Conservation (phyloP, 1,284 basidiomycete species). For the Puccinia coronata region DNA sequence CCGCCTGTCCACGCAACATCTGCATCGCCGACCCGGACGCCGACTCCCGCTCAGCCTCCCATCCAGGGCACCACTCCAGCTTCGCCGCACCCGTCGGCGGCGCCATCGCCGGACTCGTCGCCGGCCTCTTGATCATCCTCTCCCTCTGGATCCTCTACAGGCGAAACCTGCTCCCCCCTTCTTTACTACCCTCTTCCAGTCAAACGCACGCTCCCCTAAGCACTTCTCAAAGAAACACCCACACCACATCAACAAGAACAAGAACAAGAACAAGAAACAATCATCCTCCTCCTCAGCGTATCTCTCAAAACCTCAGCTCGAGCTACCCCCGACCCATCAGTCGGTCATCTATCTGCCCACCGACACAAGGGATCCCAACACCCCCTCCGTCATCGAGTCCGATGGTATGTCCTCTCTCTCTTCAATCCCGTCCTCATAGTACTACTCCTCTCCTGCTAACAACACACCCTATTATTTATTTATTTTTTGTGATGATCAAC, state of each 20-base stretch:
- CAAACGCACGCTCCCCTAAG: background rate
- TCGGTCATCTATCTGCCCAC: slow-evolving; percentile 17
- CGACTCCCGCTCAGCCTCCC: background rate
- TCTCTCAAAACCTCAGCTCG: background rate
- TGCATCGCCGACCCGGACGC: slow-evolving; percentile 26
- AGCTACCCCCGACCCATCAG: background rate
- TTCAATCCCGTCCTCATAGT: background rate
- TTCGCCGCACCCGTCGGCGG: slow-evolving; percentile 25
- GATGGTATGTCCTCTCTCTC: background rate
- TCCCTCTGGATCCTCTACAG: slow-evolving; percentile 6
- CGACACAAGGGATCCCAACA: background rate
- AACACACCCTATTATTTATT: background rate
- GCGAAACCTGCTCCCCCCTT: background rate
- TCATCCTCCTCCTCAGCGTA: background rate
- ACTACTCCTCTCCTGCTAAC: too few relatives aligned
- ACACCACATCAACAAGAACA: background rate
- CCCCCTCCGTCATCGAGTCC: background rate
- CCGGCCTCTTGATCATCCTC: slow-evolving; percentile 15
- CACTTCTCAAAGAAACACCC: background rate
- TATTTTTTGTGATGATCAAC: background rate
- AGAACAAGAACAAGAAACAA: too few relatives aligned
- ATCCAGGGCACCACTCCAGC: background rate
- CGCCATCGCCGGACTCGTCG: slow-evolving; percentile 25
- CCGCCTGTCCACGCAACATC: slow-evolving; percentile 35
- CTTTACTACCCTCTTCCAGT: slow-evolving; percentile 6